Percentiles rank a stretch among this genome's conserved stretches.
Evolutionary conservation across 257 asterid species (phyloP).

Genomic region (Asclepias syriaca): DNA sequence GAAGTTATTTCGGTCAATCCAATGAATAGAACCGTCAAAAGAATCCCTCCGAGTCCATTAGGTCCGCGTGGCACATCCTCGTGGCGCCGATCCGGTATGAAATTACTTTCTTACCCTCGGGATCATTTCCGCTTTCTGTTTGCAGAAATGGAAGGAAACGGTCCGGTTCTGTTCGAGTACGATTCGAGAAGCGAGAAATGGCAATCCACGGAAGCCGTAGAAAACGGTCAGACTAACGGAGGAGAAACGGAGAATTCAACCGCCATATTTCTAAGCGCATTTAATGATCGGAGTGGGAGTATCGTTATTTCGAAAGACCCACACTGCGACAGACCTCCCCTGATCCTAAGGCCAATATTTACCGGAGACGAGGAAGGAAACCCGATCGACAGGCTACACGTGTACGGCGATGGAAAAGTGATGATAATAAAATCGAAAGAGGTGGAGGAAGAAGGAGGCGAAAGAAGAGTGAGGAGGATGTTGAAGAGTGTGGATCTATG

Average conservation of each 20-base stretch:
- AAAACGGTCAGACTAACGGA: neutral
- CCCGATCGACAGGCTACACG: constrained; percentile 23
- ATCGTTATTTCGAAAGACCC: constrained; percentile 24
- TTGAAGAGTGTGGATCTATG: constrained; percentile 29
- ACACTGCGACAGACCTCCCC: constrained; percentile 8
- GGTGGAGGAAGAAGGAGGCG: neutral
- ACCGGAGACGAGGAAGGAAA: constrained; percentile 9
- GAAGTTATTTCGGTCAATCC: constrained; percentile 40
- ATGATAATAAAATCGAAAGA: constrained; percentile 25
- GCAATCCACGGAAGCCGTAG: constrained; percentile 21
- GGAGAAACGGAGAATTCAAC: neutral
- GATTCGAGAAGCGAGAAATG: constrained; percentile 28
- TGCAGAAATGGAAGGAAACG: constrained; percentile 26
- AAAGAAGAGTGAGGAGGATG: constrained; percentile 19
- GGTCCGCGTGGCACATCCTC: constrained; percentile 47
- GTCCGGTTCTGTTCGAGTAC: constrained; percentile 28
- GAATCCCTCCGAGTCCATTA: constrained; percentile 37
- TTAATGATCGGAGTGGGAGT: constrained; percentile 29
- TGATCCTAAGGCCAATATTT: constrained; percentile 32
- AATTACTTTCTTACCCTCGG: constrained; percentile 24
- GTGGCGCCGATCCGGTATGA: constrained; percentile 45
- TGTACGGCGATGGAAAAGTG: constrained; percentile 41
- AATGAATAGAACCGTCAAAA: constrained; percentile 24
- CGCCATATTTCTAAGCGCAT: constrained; percentile 27
- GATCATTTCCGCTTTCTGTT: constrained; percentile 29